Evolutionary conservation across 2,329 filamentous ascomycete species (phyloP).

Genomic region (Colletotrichum plurivorum): DNA sequence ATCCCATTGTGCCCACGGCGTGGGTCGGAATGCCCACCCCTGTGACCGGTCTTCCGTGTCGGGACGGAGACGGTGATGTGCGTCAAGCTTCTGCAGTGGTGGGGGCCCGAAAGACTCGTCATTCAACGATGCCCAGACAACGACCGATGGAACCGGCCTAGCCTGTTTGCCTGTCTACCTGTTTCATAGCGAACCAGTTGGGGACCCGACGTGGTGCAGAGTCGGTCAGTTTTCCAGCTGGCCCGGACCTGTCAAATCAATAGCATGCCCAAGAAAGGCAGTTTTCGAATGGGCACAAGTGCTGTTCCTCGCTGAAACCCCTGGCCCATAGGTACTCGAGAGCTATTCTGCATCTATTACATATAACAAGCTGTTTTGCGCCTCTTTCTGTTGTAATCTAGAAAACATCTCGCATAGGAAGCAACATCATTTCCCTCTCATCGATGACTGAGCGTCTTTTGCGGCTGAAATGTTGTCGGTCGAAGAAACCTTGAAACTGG

Average conservation of each 20-base stretch:
- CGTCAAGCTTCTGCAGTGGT: too few species aligned
- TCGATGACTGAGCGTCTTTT: too few species aligned
- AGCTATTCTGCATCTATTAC: too few species aligned
- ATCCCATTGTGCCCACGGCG: not conserved
- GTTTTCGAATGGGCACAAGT: not conserved
- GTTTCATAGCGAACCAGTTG: too few species aligned
- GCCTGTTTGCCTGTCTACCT: not conserved
- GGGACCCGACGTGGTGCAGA: not conserved
- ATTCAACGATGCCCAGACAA: not conserved
- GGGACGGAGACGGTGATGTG: not conserved
- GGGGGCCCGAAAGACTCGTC: too few species aligned
- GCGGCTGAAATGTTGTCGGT: constrained; percentile 44
- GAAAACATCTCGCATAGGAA: too few species aligned
- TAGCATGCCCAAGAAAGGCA: not conserved
- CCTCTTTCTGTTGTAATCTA: too few species aligned
- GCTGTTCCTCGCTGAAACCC: too few species aligned
- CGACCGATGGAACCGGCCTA: not conserved
- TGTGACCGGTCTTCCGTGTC: not conserved
- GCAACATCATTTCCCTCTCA: too few species aligned
- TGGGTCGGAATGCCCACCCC: not conserved
- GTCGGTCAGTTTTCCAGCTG: not conserved
- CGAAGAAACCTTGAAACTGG: constrained; percentile 45
- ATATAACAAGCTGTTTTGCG: too few species aligned
- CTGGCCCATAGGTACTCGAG: too few species aligned
- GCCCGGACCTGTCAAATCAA: not conserved